Percentiles rank a stretch among this genome's conserved stretches.
Conservation (phyloP, 2,329 filamentous ascomycete genomes). For the Coniosporium tulheliwenetii region DNA sequence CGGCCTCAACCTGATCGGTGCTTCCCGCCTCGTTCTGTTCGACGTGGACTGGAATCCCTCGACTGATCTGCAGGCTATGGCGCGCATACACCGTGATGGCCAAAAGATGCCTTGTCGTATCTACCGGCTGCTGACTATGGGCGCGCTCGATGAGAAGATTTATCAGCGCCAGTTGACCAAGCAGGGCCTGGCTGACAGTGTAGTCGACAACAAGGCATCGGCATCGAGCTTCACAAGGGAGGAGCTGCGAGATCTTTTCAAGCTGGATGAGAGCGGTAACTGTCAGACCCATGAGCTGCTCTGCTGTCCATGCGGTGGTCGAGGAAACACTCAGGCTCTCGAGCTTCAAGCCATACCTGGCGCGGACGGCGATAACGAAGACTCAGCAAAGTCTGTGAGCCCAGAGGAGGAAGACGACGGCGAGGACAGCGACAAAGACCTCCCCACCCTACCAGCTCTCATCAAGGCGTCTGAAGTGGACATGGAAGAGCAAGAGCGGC, state of each 20-base stretch:
- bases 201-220: conserved; percentile 50
- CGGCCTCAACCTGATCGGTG: conserved; percentile 56
- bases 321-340: conserved; percentile 18
- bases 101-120: conserved; percentile 54
- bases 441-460: conserved; percentile 15
- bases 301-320: conserved; percentile 45
- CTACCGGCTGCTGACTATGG: conserved; percentile 52
- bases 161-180: conserved; percentile 60
- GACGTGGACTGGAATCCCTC: conserved; percentile 67
- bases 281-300: conserved; percentile 57
- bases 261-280: conserved; percentile 40
- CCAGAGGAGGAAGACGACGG: conserved; percentile 4
- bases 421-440: conserved; percentile 8
- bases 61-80: conserved; percentile 60
- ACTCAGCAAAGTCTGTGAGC: not conserved
- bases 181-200: conserved; percentile 51
- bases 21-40: conserved; percentile 53
- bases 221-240: conserved; percentile 48
- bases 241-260: conserved; percentile 52
- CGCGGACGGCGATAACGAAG: conserved; percentile 4
- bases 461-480: conserved; percentile 28
- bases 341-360: conserved; percentile 6
- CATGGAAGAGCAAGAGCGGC: conserved; percentile 27
- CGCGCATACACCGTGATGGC: conserved; percentile 56
- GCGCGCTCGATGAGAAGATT: conserved; percentile 59